These are phyloP conservation scores for Mucor sp. DNA, from an alignment of 371 early-diverging fungal genomes.

Conservation along the genomic window DNA sequence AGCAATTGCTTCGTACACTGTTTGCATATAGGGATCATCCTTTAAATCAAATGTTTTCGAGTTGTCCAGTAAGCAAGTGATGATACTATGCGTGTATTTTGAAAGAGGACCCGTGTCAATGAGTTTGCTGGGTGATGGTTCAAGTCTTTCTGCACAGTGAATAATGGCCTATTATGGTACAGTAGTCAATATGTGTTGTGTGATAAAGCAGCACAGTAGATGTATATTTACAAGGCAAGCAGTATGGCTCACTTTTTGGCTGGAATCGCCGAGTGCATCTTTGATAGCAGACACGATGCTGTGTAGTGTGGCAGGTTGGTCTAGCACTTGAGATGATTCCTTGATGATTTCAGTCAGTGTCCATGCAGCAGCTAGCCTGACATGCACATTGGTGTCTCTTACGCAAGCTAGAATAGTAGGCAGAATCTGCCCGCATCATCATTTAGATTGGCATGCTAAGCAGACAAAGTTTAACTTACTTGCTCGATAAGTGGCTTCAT, in stretches of 20 bases:
- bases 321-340: neutral
- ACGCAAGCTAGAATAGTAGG: neutral
- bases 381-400: neutral
- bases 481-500: neutral
- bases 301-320: neutral
- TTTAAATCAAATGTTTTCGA: neutral
- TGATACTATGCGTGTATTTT: neutral
- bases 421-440: neutral
- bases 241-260: neutral
- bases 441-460: neutral
- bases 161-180: neutral
- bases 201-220: neutral
- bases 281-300: neutral
- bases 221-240: constrained; percentile 1
- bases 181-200: neutral
- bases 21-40: neutral
- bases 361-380: neutral
- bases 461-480: neutral
- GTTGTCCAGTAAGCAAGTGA: neutral
- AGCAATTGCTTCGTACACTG: neutral
- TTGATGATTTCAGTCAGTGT: neutral
- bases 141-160: neutral
- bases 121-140: neutral
- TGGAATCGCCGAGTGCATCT: neutral
- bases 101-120: neutral